phyloP scores from a whole-genome alignment of 2,329 filamentous ascomycete genomes.

The Fusarium paranaense region DNA sequence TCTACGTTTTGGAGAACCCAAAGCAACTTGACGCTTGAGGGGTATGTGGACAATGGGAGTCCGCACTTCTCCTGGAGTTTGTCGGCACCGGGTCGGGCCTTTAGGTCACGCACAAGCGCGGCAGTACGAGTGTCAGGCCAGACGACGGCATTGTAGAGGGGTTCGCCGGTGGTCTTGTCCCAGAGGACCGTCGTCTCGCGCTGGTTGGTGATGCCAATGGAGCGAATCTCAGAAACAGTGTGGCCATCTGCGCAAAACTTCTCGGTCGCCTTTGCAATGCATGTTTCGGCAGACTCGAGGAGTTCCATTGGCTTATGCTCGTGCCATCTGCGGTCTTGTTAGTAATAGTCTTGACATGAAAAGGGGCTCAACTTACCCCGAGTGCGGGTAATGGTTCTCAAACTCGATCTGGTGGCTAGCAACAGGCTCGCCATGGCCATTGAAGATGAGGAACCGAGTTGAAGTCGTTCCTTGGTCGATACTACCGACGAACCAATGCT shows the following conservation, averaged over 20 bases:
- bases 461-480: constrained; percentile 94
- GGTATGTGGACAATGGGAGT: constrained; percentile 88
- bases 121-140: constrained; percentile 90
- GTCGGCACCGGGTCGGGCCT: constrained; percentile 74
- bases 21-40: constrained; percentile 84
- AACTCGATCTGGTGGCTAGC: constrained; percentile 90
- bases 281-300: constrained; percentile 78
- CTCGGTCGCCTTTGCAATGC: constrained; percentile 81
- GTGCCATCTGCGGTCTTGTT: constrained; percentile 74
- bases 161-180: constrained; percentile 83
- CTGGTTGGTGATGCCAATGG: constrained; percentile 90
- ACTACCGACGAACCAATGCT: constrained; percentile 80
- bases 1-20: constrained; percentile 83
- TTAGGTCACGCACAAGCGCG: constrained; percentile 79
- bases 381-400: constrained; percentile 83
- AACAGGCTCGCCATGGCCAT: constrained; percentile 80
- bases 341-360: neutral
- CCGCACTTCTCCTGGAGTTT: constrained; percentile 78
- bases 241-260: constrained; percentile 79
- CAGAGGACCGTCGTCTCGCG: constrained; percentile 89
- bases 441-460: constrained; percentile 90
- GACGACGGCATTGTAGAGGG: constrained; percentile 86
- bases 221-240: constrained; percentile 74
- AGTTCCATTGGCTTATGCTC: constrained; percentile 88
- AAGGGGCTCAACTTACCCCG: constrained; percentile 72